These are phyloP conservation scores for Phytophthora hibernalis DNA, from an alignment of 352 stramenopile genomes.

Conservation along the genomic window DNA sequence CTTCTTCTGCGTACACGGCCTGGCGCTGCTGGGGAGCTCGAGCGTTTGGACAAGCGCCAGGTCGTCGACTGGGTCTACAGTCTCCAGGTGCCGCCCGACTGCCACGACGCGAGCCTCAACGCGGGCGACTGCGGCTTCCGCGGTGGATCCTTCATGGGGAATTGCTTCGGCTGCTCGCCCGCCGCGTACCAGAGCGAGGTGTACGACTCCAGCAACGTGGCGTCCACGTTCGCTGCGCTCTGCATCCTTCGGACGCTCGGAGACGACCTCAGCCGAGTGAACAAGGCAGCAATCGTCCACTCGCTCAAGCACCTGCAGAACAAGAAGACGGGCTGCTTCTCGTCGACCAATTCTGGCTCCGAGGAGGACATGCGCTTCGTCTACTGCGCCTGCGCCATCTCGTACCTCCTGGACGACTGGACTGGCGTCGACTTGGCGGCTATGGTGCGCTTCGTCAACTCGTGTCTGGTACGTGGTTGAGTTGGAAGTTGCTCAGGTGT, in stretches of 20 bases:
- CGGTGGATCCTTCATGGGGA: constrained; percentile 70
- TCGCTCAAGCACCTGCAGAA: constrained; percentile 81
- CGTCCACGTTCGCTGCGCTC: constrained; percentile 85
- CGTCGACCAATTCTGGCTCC: constrained; percentile 66
- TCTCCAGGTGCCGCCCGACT: constrained; percentile 80
- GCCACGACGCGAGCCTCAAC: constrained; percentile 70
- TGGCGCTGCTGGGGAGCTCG: constrained; percentile 82
- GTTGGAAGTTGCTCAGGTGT: not conserved
- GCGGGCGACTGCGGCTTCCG: constrained; percentile 78
- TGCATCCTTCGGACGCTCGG: constrained; percentile 87
- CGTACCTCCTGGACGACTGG: constrained; percentile 88
- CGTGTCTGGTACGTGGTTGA: constrained; percentile 68
- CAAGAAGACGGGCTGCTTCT: constrained; percentile 78
- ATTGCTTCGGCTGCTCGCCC: constrained; percentile 55
- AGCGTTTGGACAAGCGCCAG: constrained; percentile 70
- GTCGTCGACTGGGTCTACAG: constrained; percentile 91
- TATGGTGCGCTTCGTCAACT: constrained; percentile 85
- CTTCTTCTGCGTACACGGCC: constrained; percentile 88
- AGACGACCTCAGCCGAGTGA: constrained; percentile 79
- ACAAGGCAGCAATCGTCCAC: constrained; percentile 71
- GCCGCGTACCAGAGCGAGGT: constrained; percentile 66
- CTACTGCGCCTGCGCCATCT: constrained; percentile 90
- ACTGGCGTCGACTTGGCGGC: constrained; percentile 69
- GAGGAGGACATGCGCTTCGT: constrained; percentile 92
- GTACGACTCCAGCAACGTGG: constrained; percentile 89